These are phyloP conservation scores for Taiwanofungus camphoratus DNA, from an alignment of 1,284 basidiomycete genomes.

Conservation along the genomic window DNA sequence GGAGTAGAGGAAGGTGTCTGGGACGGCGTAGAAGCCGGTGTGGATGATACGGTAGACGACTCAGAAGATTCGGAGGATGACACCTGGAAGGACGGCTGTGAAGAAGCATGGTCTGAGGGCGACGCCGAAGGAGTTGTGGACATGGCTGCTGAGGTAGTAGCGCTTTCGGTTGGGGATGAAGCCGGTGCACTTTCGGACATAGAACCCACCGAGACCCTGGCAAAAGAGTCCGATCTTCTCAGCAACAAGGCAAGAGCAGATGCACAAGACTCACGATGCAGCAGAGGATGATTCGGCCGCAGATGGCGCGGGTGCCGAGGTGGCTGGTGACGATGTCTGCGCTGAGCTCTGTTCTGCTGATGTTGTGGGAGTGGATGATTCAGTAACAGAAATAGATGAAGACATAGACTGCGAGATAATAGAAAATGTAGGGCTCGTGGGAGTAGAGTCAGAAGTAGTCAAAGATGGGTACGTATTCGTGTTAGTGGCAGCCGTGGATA, in stretches of 20 bases:
- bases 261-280: constrained; percentile 2
- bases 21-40: constrained; percentile 1
- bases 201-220: no score
- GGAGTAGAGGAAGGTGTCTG: constrained; percentile 8
- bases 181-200: not conserved
- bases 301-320: not conserved
- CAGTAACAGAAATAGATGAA: constrained; percentile 3
- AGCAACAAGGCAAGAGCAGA: not conserved
- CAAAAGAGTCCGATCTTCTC: no score
- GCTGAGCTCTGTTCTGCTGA: constrained; percentile 3
- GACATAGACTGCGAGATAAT: constrained; percentile 10
- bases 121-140: not conserved
- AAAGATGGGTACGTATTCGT: constrained; percentile 4
- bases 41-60: constrained; percentile 5
- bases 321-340: not conserved
- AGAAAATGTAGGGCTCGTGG: constrained; percentile 3
- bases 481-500: not conserved
- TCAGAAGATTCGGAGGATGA: constrained; percentile 6
- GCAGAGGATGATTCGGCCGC: constrained; percentile 1
- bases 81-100: not conserved
- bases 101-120: not conserved
- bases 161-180: not conserved
- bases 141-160: not conserved
- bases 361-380: constrained; percentile 4
- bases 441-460: constrained; percentile 2